phyloP scores from a whole-genome alignment of 331 rosid species.

The Acacia concinna region DNA sequence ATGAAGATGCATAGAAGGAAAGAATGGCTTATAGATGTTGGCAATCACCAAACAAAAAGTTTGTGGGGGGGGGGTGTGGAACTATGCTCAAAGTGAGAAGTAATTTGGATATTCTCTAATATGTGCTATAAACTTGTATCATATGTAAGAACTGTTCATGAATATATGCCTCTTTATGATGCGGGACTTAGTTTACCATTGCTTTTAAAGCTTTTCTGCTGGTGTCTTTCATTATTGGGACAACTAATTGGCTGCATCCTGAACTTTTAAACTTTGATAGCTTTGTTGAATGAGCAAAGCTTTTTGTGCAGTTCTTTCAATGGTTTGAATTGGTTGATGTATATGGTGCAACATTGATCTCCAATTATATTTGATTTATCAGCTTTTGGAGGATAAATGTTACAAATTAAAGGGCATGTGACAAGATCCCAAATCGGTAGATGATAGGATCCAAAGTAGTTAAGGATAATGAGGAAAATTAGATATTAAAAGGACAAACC shows the following conservation, averaged over 20 bases:
- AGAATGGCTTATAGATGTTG: conserved; percentile 16
- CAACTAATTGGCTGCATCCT: conserved; percentile 17
- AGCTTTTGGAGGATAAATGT: neutral
- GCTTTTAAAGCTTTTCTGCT: conserved; percentile 25
- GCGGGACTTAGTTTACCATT: conserved; percentile 1
- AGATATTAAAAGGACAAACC: too few relatives aligned
- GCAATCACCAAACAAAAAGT: neutral
- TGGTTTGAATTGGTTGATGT: neutral
- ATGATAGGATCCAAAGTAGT: too few relatives aligned
- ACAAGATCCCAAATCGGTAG: too few relatives aligned
- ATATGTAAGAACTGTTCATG: conserved; percentile 1
- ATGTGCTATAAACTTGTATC: neutral
- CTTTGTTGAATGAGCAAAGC: conserved; percentile 12
- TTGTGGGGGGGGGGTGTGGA: neutral
- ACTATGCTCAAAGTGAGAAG: neutral
- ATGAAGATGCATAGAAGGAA: conserved; percentile 12
- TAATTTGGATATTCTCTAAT: conserved; percentile 10
- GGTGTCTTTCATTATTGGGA: conserved; percentile 17
- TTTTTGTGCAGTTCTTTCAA: conserved; percentile 5
- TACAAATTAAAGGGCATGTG: neutral
- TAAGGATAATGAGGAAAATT: too few relatives aligned
- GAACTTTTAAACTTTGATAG: conserved; percentile 1
- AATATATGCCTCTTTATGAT: conserved; percentile 7
- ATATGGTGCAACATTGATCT: conserved; percentile 3
- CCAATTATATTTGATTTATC: neutral